These are phyloP conservation scores for Myxozyma vanderwaltii DNA, from an alignment of 805 yeast species.

Conservation along the genomic window DNA sequence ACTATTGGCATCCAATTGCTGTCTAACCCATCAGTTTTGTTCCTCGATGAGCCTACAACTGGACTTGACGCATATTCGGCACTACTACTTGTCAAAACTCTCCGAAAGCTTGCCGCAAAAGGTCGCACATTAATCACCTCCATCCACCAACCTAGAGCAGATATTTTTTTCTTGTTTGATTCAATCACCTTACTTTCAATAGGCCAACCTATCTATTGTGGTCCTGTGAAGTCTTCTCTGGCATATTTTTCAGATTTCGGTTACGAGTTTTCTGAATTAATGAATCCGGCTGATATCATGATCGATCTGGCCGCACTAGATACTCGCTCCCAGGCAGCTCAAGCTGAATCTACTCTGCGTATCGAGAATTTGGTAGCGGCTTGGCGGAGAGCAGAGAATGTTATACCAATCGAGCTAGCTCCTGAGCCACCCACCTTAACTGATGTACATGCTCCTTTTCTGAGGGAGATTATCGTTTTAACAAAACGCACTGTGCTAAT, in stretches of 20 bases:
- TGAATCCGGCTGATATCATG: constrained; percentile 64
- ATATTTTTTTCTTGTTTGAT: constrained; percentile 70
- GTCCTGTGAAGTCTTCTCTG: constrained; percentile 50
- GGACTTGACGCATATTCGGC: constrained; percentile 84
- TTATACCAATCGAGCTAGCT: neutral
- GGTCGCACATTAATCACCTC: constrained; percentile 76
- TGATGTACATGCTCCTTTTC: constrained; percentile 46
- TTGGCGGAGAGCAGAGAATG: constrained; percentile 43
- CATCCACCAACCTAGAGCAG: constrained; percentile 83
- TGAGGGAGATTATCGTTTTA: constrained; percentile 50
- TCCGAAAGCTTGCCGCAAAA: constrained; percentile 56
- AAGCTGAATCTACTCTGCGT: constrained; percentile 42
- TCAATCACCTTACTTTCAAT: constrained; percentile 69
- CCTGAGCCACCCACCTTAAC: constrained; percentile 28
- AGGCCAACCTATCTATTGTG: constrained; percentile 51
- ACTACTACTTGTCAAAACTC: constrained; percentile 58
- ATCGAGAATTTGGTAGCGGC: constrained; percentile 42
- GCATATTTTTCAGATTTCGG: constrained; percentile 56
- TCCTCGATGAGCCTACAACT: constrained; percentile 86
- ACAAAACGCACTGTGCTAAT: constrained; percentile 51
- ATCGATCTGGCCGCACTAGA: constrained; percentile 63
- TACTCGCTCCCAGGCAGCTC: constrained; percentile 46
- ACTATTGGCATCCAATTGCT: constrained; percentile 78
- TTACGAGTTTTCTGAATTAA: constrained; percentile 48
- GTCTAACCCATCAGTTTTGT: constrained; percentile 72